Conservation (phyloP, 202 grass and related monocot genomes). For the Tripidium arundinaceum region DNA sequence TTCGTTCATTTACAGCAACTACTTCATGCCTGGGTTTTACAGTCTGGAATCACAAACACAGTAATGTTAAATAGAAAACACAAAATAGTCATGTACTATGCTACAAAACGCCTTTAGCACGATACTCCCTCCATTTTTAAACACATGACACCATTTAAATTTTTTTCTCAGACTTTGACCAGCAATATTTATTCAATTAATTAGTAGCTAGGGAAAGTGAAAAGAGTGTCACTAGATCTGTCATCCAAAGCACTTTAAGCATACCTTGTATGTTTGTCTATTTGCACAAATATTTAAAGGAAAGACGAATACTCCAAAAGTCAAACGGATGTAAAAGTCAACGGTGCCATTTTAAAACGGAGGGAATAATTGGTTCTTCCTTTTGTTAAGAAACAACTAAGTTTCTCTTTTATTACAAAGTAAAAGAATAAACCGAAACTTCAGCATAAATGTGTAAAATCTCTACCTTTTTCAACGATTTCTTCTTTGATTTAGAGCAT, state of each 20-base stretch:
- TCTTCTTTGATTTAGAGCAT: slow-evolving; percentile 29
- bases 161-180: not conserved
- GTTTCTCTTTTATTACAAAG: not conserved
- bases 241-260: not conserved
- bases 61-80: not conserved
- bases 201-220: not conserved
- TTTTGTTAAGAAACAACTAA: slow-evolving; percentile 13
- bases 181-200: not conserved
- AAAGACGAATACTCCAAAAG: not conserved
- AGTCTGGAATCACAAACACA: slow-evolving; percentile 37
- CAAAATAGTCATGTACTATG: not conserved
- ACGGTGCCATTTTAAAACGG: not conserved
- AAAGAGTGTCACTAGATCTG: not conserved
- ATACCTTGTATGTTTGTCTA: not conserved
- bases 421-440: not conserved
- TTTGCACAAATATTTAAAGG: not conserved
- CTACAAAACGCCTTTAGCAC: not conserved
- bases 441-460: slow-evolving; percentile 10
- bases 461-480: slow-evolving; percentile 35
- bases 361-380: not conserved
- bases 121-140: not conserved
- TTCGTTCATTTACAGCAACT: slow-evolving; percentile 26
- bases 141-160: not conserved
- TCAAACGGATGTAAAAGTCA: not conserved
- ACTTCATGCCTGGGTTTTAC: slow-evolving; percentile 25